Conservation (phyloP, 306 rosid species). For the Potentilla sterilis region DNA sequence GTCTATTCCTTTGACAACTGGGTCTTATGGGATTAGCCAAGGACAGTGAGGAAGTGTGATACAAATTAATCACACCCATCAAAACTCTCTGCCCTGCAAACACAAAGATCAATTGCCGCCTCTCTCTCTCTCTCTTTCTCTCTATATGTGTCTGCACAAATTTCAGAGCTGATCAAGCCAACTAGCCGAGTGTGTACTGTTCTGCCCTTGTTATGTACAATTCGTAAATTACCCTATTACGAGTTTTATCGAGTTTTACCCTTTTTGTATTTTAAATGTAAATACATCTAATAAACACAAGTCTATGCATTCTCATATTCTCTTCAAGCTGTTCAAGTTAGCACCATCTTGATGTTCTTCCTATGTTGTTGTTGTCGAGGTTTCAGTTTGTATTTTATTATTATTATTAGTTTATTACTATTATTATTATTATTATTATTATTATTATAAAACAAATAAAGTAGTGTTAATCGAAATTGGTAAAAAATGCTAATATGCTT, state of each 20-base stretch:
- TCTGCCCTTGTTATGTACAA: neutral
- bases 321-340: no score
- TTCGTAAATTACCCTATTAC: neutral
- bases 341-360: no score
- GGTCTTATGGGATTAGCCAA: constrained; percentile 23
- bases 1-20: constrained; percentile 35
- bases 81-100: constrained; percentile 16
- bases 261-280: neutral
- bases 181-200: neutral
- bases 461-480: no score
- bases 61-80: constrained; percentile 61
- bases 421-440: no score
- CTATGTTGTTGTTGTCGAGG: no score
- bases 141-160: neutral
- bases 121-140: neutral
- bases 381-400: no score
- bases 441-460: no score
- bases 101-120: neutral
- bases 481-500: no score
- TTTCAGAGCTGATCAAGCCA: neutral
- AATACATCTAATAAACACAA: no score
- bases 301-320: no score
- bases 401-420: no score
- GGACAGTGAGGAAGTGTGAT: constrained; percentile 31
- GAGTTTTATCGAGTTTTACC: neutral